Evolutionary conservation across 345 rosid species (phyloP).

Genomic region (Diplotaxis tenuifolia): DNA sequence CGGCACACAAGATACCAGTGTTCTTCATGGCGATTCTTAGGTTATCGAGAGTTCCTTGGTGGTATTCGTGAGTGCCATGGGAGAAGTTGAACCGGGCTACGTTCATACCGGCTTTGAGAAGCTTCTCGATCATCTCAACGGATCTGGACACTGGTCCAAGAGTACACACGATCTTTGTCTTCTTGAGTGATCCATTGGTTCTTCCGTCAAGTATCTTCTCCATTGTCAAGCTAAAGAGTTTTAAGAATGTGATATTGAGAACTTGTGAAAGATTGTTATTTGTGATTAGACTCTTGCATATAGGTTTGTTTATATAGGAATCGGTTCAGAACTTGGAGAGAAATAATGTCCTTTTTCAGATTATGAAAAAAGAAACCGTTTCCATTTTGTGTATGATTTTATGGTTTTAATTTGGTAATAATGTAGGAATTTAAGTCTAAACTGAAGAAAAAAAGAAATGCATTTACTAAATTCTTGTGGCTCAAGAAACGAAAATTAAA

Average conservation of each 20-base stretch:
- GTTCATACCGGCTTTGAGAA: neutral
- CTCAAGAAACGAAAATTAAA: constrained; percentile 3
- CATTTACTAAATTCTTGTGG: constrained; percentile 7
- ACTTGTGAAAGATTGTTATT: neutral
- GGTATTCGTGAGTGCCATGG: neutral
- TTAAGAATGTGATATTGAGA: neutral
- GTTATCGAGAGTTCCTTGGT: neutral
- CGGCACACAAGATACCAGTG: neutral
- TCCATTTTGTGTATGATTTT: constrained; percentile 3
- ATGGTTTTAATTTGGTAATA: neutral
- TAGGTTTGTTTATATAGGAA: neutral
- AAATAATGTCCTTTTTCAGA: neutral
- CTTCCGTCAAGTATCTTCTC: neutral
- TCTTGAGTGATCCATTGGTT: neutral
- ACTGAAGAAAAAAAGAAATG: neutral
- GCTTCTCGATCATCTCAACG: neutral
- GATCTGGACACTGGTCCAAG: neutral
- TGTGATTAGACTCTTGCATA: neutral
- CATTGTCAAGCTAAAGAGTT: neutral
- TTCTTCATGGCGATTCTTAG: neutral
- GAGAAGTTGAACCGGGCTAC: neutral
- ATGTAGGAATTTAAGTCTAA: neutral
- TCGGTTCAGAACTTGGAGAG: neutral
- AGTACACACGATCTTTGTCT: neutral
- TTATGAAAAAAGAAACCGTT: neutral